Percentiles rank a stretch among this genome's conserved stretches.
Evolutionary conservation across 169 alveolate genomes (phyloP).

Genomic region (Eimeria zaria): DNA sequence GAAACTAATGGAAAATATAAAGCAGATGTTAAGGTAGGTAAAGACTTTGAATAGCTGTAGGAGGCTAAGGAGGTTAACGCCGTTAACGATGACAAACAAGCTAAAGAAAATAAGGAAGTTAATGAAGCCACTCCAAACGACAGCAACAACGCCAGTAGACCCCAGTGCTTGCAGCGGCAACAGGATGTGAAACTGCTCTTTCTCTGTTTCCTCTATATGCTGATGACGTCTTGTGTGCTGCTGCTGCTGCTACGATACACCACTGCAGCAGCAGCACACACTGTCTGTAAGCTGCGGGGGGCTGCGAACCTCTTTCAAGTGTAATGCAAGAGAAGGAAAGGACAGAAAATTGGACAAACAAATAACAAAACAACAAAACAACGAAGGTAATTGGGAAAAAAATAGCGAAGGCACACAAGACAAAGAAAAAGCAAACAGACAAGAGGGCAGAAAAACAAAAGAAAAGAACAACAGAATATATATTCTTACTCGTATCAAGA

Average conservation of each 20-base stretch:
- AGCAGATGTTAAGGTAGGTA: too few relatives aligned
- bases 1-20: too few relatives aligned
- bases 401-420: too few relatives aligned
- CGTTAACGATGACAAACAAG: too few relatives aligned
- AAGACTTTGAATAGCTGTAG: too few relatives aligned
- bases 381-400: too few relatives aligned
- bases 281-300: not conserved
- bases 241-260: too few relatives aligned
- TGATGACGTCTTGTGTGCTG: not conserved
- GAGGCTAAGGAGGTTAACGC: too few relatives aligned
- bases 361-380: not conserved
- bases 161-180: not conserved
- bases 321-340: not conserved
- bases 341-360: too few relatives aligned
- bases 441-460: too few relatives aligned
- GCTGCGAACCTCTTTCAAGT: not conserved
- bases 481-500: conserved; percentile 19
- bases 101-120: too few relatives aligned
- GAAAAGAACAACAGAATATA: not conserved
- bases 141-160: not conserved
- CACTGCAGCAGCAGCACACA: not conserved
- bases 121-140: not conserved
- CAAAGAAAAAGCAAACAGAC: too few relatives aligned
- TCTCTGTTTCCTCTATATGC: not conserved
- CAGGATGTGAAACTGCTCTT: not conserved